A percentile compares a stretch with the other conserved stretches of the same genome.
These are phyloP conservation scores for Alternaria sp. DNA, from an alignment of 2,329 filamentous ascomycete genomes.

Conservation along the genomic window DNA sequence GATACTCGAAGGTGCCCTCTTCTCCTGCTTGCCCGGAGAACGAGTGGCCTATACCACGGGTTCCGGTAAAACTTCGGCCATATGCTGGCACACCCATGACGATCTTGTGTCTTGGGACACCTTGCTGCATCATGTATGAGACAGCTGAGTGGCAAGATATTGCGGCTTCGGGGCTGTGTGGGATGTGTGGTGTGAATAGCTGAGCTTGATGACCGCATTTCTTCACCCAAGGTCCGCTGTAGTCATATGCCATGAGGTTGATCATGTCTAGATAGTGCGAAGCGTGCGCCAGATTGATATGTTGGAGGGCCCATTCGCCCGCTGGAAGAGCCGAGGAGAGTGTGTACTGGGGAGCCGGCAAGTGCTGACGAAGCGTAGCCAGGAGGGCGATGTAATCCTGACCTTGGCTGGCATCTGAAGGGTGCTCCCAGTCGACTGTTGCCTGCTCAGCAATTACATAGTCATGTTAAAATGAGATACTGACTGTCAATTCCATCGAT, in stretches of 20 bases:
- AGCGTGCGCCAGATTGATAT: conserved; percentile 71
- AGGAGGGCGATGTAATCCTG: conserved; percentile 75
- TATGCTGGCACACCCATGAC: conserved; percentile 79
- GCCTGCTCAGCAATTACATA: conserved; percentile 21
- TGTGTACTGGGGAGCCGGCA: conserved; percentile 74
- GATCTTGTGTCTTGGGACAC: conserved; percentile 75
- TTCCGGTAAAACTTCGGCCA: conserved; percentile 76
- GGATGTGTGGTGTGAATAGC: conserved; percentile 66
- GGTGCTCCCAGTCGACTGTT: conserved; percentile 83
- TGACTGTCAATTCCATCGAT: conserved; percentile 79
- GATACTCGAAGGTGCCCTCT: conserved; percentile 77
- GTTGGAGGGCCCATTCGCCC: conserved; percentile 69
- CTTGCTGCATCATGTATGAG: conserved; percentile 69
- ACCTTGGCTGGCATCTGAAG: conserved; percentile 70
- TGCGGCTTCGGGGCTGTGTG: conserved; percentile 64
- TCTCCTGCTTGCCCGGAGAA: conserved; percentile 65
- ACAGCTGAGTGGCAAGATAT: conserved; percentile 72
- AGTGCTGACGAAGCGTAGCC: conserved; percentile 68
- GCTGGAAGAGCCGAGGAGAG: conserved; percentile 78
- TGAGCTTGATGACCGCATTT: conserved; percentile 79
- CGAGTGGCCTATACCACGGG: conserved; percentile 69
- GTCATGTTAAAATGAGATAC: neutral
- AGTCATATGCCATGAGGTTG: conserved; percentile 84
- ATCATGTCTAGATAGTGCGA: conserved; percentile 75
- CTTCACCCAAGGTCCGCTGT: conserved; percentile 73